phyloP scores from a whole-genome alignment of 2,329 filamentous ascomycete genomes.

The Catunica adiposa region DNA sequence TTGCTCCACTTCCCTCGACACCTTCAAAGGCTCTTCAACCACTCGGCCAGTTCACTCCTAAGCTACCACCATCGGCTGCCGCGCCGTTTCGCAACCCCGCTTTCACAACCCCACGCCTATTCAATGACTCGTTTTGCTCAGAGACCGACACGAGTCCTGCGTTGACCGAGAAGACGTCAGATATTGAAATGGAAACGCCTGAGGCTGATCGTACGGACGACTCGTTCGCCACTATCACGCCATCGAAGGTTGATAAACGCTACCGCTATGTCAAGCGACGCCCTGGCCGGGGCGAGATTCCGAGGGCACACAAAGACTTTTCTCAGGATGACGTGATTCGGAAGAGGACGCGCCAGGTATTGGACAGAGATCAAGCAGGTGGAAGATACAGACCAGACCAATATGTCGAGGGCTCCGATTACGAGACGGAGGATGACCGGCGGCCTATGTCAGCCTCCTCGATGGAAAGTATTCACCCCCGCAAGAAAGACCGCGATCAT shows the following conservation, averaged over 20 bases:
- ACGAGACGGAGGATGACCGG: constrained; percentile 31
- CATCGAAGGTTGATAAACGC: constrained; percentile 30
- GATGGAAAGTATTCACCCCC: constrained; percentile 14
- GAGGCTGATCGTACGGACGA: constrained; percentile 12
- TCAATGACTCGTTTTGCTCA: constrained; percentile 36
- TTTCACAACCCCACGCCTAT: constrained; percentile 44
- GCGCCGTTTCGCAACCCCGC: constrained; percentile 45
- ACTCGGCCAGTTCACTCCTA: constrained; percentile 25
- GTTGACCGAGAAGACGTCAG: constrained; percentile 38
- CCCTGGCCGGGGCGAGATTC: constrained; percentile 49
- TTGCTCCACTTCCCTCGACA: constrained; percentile 19
- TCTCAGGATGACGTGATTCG: constrained; percentile 30
- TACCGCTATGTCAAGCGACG: constrained; percentile 28
- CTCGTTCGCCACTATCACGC: constrained; percentile 25
- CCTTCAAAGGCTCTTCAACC: constrained; percentile 28
- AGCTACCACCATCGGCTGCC: constrained; percentile 17
- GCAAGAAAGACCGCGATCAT: constrained; percentile 14
- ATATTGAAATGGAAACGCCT: constrained; percentile 24
- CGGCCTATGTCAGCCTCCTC: constrained; percentile 11
- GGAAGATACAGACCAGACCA: constrained; percentile 24
- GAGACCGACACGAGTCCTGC: constrained; percentile 47
- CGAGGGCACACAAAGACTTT: constrained; percentile 28
- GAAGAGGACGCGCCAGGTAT: constrained; percentile 36
- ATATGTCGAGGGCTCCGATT: constrained; percentile 28
- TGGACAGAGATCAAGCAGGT: constrained; percentile 36